phyloP scores from a whole-genome alignment of 441 rosid genomes.

The Lagerstroemia fauriei region DNA sequence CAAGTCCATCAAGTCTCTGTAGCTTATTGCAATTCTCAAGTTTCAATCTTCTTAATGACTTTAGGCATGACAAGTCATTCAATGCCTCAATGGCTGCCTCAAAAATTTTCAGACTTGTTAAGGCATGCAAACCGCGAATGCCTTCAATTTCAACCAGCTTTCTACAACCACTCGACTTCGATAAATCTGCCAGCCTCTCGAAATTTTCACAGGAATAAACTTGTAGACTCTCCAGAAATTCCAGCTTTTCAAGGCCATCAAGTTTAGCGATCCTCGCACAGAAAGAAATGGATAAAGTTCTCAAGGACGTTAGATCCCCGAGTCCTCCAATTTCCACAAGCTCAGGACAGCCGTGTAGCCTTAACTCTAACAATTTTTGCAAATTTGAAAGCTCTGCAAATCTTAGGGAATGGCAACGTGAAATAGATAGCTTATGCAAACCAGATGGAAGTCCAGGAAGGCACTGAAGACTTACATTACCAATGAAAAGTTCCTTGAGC shows the following conservation, averaged over 20 bases:
- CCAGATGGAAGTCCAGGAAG: neutral
- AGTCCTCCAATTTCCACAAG: slow-evolving; percentile 5
- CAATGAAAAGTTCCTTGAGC: neutral
- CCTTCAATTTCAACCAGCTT: neutral
- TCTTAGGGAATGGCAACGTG: neutral
- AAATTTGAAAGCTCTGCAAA: slow-evolving; percentile 7
- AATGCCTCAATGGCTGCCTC: neutral
- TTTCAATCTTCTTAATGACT: neutral
- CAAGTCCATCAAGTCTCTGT: neutral
- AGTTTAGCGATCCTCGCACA: neutral
- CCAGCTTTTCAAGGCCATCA: neutral
- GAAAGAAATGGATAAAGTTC: neutral
- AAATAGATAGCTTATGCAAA: neutral
- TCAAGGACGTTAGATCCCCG: neutral
- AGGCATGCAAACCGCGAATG: neutral
- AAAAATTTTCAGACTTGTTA: neutral
- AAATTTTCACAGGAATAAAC: neutral
- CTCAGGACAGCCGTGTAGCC: neutral
- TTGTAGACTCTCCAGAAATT: neutral
- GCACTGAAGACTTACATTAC: neutral
- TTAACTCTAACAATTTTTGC: neutral
- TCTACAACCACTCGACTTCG: neutral
- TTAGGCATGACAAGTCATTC: neutral
- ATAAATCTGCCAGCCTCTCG: neutral
- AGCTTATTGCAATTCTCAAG: neutral